Conservation (phyloP, 129 eudicot species). For the Flaveria sonorensis region DNA sequence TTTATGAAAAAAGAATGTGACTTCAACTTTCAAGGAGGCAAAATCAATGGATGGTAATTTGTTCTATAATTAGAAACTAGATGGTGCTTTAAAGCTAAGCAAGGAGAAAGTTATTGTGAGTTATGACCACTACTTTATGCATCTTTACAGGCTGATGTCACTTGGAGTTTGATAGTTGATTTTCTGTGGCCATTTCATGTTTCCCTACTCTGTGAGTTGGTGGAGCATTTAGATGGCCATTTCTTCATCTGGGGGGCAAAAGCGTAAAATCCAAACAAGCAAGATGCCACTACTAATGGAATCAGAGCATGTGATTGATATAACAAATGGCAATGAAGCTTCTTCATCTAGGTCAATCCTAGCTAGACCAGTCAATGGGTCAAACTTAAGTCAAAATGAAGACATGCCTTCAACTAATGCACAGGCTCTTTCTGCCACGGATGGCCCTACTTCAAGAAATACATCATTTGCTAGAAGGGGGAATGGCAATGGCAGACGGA, state of each 20-base stretch:
- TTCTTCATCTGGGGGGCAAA: conserved; percentile 63
- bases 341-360: conserved; percentile 68
- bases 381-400: conserved; percentile 46
- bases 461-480: conserved; percentile 67
- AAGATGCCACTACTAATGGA: conserved; percentile 67
- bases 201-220: conserved; percentile 38
- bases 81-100: conserved; percentile 12
- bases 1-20: conserved; percentile 8
- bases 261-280: conserved; percentile 54
- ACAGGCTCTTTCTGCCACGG: conserved; percentile 48
- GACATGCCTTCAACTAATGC: conserved; percentile 53
- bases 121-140: background rate
- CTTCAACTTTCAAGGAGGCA: background rate
- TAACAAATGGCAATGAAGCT: conserved; percentile 59
- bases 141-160: conserved; percentile 35
- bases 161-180: conserved; percentile 24
- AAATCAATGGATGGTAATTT: conserved; percentile 8
- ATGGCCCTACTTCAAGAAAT: conserved; percentile 61
- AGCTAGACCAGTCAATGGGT: conserved; percentile 47
- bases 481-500: conserved; percentile 58
- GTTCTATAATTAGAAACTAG: background rate
- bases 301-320: conserved; percentile 72
- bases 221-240: conserved; percentile 61
- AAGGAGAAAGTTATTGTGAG: background rate
- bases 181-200: conserved; percentile 53